Evolutionary conservation across 2,329 filamentous ascomycete genomes (phyloP).

Genomic region (Cladosporium sp.): DNA sequence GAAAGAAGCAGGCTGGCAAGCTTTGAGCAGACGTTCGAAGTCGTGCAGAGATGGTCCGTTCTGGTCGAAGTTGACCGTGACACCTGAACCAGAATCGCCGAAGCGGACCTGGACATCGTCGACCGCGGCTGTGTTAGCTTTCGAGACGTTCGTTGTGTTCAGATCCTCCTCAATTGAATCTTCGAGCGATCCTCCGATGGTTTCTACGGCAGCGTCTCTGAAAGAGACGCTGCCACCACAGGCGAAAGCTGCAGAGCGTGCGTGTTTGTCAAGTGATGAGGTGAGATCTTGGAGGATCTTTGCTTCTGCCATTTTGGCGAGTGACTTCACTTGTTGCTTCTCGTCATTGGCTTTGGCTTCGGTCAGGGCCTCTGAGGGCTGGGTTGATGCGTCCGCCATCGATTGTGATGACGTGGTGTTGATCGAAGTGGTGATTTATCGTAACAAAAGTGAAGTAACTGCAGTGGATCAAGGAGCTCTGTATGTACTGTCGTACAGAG

Average conservation of each 20-base stretch:
- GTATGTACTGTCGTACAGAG: no score
- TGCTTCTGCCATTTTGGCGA: background rate
- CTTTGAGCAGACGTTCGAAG: conserved; percentile 22
- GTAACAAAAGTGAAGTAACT: no score
- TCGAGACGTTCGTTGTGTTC: background rate
- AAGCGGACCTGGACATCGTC: background rate
- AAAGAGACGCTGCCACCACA: conserved; percentile 1
- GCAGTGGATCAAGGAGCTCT: no score
- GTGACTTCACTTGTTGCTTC: background rate
- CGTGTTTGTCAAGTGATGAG: background rate
- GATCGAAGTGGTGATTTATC: no score
- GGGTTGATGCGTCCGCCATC: no score
- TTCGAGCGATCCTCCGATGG: background rate
- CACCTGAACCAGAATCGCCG: background rate
- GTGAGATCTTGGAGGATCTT: background rate
- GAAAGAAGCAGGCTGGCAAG: conserved; percentile 52
- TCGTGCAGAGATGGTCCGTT: background rate
- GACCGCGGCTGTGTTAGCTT: background rate
- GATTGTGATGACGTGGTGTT: no score
- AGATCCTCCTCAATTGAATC: background rate
- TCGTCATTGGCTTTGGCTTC: background rate
- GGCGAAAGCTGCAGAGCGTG: conserved; percentile 1
- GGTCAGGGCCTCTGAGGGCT: conserved; percentile 37
- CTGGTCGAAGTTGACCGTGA: background rate
- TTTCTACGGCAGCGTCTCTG: background rate